Percentiles rank a stretch among this genome's conserved stretches.
Evolutionary conservation across 1,284 basidiomycete species (phyloP).

Genomic region (Rhodotorula sp.): DNA sequence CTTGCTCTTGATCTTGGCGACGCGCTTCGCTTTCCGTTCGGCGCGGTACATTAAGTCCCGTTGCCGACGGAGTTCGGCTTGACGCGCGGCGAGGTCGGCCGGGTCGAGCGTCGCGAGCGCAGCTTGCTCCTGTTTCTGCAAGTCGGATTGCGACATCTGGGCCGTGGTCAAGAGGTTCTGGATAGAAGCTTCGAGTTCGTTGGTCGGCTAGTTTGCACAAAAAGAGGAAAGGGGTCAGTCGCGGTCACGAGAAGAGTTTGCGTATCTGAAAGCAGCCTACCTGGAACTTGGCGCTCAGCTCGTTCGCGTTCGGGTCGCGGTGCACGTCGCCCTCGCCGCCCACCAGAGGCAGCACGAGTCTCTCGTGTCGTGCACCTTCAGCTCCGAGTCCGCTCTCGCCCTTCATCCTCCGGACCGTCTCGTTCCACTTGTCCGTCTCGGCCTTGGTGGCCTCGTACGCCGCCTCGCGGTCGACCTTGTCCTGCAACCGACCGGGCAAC

Average conservation of each 20-base stretch:
- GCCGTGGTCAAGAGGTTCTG: slow-evolving; percentile 47
- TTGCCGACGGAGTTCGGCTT: slow-evolving; percentile 78
- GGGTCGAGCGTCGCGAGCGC: slow-evolving; percentile 38
- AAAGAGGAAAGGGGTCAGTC: too few relatives aligned
- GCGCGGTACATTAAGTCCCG: slow-evolving; percentile 92
- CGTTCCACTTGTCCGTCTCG: slow-evolving; percentile 91
- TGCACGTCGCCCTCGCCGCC: slow-evolving; percentile 34
- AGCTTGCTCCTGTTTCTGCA: slow-evolving; percentile 38
- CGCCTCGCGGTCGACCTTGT: slow-evolving; percentile 85
- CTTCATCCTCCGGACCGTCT: slow-evolving; percentile 83
- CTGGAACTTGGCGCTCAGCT: slow-evolving; percentile 64
- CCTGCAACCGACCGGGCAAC: slow-evolving; percentile 78
- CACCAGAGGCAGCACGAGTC: slow-evolving; percentile 38
- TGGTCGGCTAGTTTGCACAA: slow-evolving; percentile 28
- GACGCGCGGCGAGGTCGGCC: slow-evolving; percentile 77
- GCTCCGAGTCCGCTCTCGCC: slow-evolving; percentile 39
- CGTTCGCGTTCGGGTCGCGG: slow-evolving; percentile 52
- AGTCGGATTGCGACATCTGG: slow-evolving; percentile 44
- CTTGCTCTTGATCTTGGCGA: slow-evolving; percentile 95
- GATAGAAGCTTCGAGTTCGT: slow-evolving; percentile 44
- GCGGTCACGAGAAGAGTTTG: background rate
- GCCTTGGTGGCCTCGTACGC: slow-evolving; percentile 90
- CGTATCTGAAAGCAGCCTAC: slow-evolving; percentile 23
- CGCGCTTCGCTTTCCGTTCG: slow-evolving; percentile 83
- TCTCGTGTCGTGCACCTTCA: slow-evolving; percentile 41